Base-by-base conservation (phyloP, 176 grass and related monocot species). In the Phyllostachys edulis region DNA sequence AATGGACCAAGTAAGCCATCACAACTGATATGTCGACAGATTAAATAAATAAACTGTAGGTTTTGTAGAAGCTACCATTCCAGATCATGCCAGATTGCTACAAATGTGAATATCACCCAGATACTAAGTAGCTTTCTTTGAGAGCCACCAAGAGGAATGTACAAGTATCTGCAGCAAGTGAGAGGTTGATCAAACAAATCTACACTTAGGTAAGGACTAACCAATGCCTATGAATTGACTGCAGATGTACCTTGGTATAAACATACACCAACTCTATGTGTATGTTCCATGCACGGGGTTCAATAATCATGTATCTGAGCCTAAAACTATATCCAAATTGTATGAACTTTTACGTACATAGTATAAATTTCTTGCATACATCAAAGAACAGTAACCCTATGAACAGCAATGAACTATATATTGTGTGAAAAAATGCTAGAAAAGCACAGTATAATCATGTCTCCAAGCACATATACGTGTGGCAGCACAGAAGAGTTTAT, bases 41-140 rank as follows among this genome's bases (percentile, higher is more conserved):
- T 71, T 69, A 13, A 73, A 27, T 26, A 78, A 37, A 57, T 79
- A 10, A 40, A 77, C 63, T 80, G 49, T 60, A 76, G 4, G 8
- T 82, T 89, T 26, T 55, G 69, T 6, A 82, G 71, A 56, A 84
- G 16, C 21, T 95, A 95, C 93, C 91, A 95, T 71, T 98, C 96
- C 8, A 98, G 76, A 87, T 98, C 96, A 90, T 98, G 96, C 96
- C 96, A 98, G 44, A 90, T 71, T 75, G 93, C 93, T 41, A 98
- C 96, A 54, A 98, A 98, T 70, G 96, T 98, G 83, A 98, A 98
- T 93, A 98, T 80, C 82, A 92, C 86, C 96, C 96, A 98, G 64
- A 98, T 90, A 89, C 92, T 98, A 38, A 98, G 78, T 85, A 98
- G 24, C 66, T 98, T 98, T 94, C 87, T 89, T 55, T 26, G 91